These are phyloP conservation scores for Hortiboletus flavorubellus DNA, from an alignment of 768 basidiomycete genomes.

Conservation along the genomic window DNA sequence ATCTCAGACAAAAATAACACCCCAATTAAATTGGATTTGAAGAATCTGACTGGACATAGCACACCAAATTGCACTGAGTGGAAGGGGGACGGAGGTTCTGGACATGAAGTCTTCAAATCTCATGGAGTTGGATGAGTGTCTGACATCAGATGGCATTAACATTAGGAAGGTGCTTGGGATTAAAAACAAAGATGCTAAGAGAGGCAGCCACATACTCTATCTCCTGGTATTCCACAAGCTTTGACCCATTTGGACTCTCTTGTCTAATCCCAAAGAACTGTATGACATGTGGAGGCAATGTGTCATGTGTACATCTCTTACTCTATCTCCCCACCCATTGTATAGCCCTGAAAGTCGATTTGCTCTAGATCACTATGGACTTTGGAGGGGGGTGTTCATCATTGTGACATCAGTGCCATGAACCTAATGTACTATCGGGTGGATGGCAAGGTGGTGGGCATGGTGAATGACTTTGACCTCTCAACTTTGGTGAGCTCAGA, in stretches of 20 bases:
- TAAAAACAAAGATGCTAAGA: too few species aligned
- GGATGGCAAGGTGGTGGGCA: background rate
- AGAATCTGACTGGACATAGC: background rate
- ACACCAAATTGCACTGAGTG: background rate
- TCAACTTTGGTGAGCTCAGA: background rate
- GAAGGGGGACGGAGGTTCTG: background rate
- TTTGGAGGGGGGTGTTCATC: background rate
- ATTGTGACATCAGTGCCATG: conserved; percentile 10
- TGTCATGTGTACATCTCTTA: too few species aligned
- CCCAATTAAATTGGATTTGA: background rate
- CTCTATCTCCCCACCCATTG: too few species aligned
- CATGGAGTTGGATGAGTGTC: too few species aligned
- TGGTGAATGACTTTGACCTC: conserved; percentile 19
- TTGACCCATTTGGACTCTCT: too few species aligned
- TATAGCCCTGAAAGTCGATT: too few species aligned
- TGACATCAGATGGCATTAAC: background rate
- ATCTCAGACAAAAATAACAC: background rate
- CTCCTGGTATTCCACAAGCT: too few species aligned
- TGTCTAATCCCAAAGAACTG: too few species aligned
- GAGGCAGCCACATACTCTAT: too few species aligned
- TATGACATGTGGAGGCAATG: too few species aligned
- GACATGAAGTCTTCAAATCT: background rate
- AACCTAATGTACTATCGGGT: conserved; percentile 15
- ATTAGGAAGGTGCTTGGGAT: too few species aligned
- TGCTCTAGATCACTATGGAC: too few species aligned